These are phyloP conservation scores for Tricholoma bakamatsutake DNA, from an alignment of 768 basidiomycete genomes.

Conservation along the genomic window DNA sequence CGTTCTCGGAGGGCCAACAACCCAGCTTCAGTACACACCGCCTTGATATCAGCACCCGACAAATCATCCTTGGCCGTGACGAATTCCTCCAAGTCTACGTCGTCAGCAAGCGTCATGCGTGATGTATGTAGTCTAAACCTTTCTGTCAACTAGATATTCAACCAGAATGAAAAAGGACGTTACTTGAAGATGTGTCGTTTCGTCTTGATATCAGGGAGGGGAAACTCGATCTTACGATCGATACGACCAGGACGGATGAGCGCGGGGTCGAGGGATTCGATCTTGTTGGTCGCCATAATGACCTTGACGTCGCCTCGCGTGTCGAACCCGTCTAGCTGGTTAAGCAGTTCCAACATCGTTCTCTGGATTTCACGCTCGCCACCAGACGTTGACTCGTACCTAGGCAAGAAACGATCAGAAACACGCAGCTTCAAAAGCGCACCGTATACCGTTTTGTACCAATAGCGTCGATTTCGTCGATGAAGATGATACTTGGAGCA, in stretches of 20 bases:
- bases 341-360: conserved; percentile 97
- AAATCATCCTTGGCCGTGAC: conserved; percentile 94
- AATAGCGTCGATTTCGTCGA: conserved; percentile 98
- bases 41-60: conserved; percentile 98
- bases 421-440: conserved; percentile 9
- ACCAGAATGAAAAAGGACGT: conserved; percentile 9
- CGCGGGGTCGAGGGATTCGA: conserved; percentile 95
- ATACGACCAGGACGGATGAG: conserved; percentile 98
- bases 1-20: conserved; percentile 90
- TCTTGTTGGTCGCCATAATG: conserved; percentile 99
- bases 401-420: conserved; percentile 20
- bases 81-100: conserved; percentile 94
- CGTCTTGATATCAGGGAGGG: conserved; percentile 95
- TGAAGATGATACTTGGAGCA: conserved; percentile 98
- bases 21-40: conserved; percentile 98
- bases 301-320: conserved; percentile 99
- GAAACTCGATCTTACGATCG: conserved; percentile 98
- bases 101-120: conserved; percentile 83
- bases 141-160: neutral
- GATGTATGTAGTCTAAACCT: conserved; percentile 75
- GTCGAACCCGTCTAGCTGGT: conserved; percentile 99
- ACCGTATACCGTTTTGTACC: conserved; percentile 84
- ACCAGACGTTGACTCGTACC: conserved; percentile 97
- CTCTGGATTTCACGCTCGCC: conserved; percentile 99
- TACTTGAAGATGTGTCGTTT: conserved; percentile 98